Conservation (phyloP, 2,329 filamentous ascomycete species). For the Cladosporium sphaerospermum region DNA sequence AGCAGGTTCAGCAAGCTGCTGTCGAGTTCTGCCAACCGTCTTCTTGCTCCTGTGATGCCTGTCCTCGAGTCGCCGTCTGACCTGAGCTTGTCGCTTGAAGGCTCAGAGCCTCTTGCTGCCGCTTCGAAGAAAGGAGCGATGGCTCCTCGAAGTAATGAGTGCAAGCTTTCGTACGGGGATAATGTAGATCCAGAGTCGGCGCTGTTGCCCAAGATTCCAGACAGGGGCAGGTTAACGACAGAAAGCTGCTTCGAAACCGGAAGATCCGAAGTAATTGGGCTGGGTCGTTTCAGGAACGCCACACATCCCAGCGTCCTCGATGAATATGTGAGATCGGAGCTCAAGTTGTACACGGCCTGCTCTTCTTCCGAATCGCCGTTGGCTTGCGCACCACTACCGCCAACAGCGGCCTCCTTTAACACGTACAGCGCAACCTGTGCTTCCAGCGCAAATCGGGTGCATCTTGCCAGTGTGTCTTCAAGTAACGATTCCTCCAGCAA, state of each 20-base stretch:
- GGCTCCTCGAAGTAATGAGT: conserved; percentile 84
- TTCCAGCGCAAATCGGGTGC: conserved; percentile 83
- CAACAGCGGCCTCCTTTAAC: conserved; percentile 63
- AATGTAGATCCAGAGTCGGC: conserved; percentile 44
- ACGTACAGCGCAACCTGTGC: conserved; percentile 84
- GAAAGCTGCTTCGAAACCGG: conserved; percentile 85
- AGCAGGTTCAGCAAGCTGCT: conserved; percentile 85
- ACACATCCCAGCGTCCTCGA: conserved; percentile 78
- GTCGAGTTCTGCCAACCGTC: conserved; percentile 91
- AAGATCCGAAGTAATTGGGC: conserved; percentile 75
- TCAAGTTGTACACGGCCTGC: conserved; percentile 69
- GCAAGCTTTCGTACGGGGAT: conserved; percentile 86
- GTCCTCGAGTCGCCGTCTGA: conserved; percentile 86
- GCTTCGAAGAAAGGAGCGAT: conserved; percentile 96
- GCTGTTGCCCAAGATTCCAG: conserved; percentile 56
- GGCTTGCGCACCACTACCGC: conserved; percentile 5
- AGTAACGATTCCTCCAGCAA: conserved; percentile 68
- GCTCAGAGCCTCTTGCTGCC: conserved; percentile 76
- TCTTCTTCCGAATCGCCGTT: conserved; percentile 12
- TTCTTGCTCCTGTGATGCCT: conserved; percentile 94
- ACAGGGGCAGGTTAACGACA: conserved; percentile 84
- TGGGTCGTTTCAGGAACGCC: conserved; percentile 81
- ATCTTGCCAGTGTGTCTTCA: conserved; percentile 77
- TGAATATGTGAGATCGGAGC: conserved; percentile 73
- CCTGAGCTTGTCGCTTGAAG: conserved; percentile 59